Base-by-base conservation (phyloP, 2,329 filamentous ascomycete species). In the Huntiella omanensis region DNA sequence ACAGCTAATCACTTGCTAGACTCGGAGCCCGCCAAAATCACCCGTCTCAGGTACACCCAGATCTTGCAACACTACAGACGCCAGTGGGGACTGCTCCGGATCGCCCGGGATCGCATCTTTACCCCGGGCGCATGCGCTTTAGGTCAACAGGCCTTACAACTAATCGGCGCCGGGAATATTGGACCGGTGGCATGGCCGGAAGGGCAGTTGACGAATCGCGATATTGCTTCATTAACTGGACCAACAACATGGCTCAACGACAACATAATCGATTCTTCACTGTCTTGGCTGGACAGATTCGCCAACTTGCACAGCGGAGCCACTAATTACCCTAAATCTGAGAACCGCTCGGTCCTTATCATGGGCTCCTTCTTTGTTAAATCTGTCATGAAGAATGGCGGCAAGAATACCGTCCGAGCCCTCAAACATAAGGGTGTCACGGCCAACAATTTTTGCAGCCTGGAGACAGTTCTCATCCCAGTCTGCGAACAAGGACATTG, bases 401-500 rank as follows among this genome's bases (percentile, higher is more conserved):
- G 69, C 0, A 56, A 57, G 2, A 60, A 60, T 36, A 69, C 69
- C 1, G 65, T 69, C 44, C 65, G 71, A 17, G 73, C 75, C 54
- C 68, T 77, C 49, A 70, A 71, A 41, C 67, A 73, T 28, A 62
- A 62, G 13, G 71, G 71, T 6, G 65, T 80, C 39, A 65, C 65
- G 3, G 71, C 71, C 13, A 60, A 64, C 7, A 78, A 80, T 47
- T 68, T 85, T 19, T 60, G 83, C 6, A 57, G 72, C n/a, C 66
- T 79, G 13, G 71, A 84, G 43, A 73, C 75, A 0, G 64, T 87
- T 15, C 67, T 86, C 35, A 67, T 86, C 33, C 83, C 82, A 0
- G 74, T 86, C 49, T 80, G 77, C 58, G 64, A 68, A 16, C 59
- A 60, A 33, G 62, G 58, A 3, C 82, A 87, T 57, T 87, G 82